These are phyloP conservation scores for Phytophthora palmivora DNA, from an alignment of 352 stramenopile species.

Conservation along the genomic window DNA sequence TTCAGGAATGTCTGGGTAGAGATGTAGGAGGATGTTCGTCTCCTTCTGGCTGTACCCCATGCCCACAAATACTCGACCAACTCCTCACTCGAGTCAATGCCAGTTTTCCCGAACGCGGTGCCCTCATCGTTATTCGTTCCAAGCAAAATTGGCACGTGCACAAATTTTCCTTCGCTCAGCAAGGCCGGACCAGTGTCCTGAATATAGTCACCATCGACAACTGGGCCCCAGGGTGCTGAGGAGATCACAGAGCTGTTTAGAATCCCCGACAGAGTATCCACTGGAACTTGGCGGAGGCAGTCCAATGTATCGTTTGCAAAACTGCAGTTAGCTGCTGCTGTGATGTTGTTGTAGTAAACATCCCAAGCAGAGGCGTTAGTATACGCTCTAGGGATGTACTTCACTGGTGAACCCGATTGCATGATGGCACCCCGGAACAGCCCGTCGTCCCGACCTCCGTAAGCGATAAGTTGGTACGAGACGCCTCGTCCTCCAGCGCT, in stretches of 20 bases:
- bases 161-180: slow-evolving; percentile 30
- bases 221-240: slow-evolving; percentile 8
- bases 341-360: slow-evolving; percentile 39
- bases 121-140: slow-evolving; percentile 38
- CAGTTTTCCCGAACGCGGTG: slow-evolving; percentile 19
- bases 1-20: slow-evolving; percentile 38
- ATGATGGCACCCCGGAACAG: slow-evolving; percentile 31
- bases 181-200: slow-evolving; percentile 10
- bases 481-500: slow-evolving; percentile 58
- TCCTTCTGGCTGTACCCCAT: slow-evolving; percentile 14
- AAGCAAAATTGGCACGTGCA: slow-evolving; percentile 23
- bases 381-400: slow-evolving; percentile 19
- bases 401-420: slow-evolving; percentile 27
- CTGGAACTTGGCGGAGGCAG: slow-evolving; percentile 32
- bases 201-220: slow-evolving; percentile 39
- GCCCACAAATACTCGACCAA: slow-evolving; percentile 19
- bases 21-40: slow-evolving; percentile 4
- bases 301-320: slow-evolving; percentile 20
- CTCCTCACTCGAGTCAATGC: slow-evolving; percentile 22
- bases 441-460: slow-evolving; percentile 27
- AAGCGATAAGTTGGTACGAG: slow-evolving; percentile 30
- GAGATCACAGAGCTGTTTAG: slow-evolving; percentile 33
- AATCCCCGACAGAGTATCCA: slow-evolving; percentile 19
- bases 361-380: slow-evolving; percentile 25
- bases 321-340: slow-evolving; percentile 27